Percentiles rank a stretch among this genome's conserved stretches.
Evolutionary conservation across 225 moss, liverwort and hornwort genomes (phyloP).

Genomic region (Marchantia paleacea): DNA sequence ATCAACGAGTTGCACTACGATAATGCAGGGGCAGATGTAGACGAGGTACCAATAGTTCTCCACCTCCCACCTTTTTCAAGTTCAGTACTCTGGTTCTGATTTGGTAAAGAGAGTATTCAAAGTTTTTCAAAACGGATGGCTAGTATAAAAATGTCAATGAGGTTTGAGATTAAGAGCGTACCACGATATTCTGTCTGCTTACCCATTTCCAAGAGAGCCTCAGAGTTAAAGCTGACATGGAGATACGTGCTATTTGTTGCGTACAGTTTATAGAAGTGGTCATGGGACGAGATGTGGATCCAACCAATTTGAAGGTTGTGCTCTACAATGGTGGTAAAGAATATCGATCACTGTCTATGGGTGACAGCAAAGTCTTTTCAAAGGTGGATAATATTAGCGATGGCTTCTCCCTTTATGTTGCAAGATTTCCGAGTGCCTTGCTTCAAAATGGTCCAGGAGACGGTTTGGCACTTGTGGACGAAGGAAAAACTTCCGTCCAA

Average conservation of each 20-base stretch:
- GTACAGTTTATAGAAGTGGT: slow-evolving; percentile 53
- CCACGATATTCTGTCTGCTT: background rate
- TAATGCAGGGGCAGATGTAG: slow-evolving; percentile 42
- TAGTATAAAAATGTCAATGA: background rate
- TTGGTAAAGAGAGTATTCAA: background rate
- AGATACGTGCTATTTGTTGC: background rate
- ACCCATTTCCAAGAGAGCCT: background rate
- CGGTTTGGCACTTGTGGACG: slow-evolving; percentile 48
- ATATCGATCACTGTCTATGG: slow-evolving; percentile 30
- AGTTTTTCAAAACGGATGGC: background rate
- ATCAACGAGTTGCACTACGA: slow-evolving; percentile 46
- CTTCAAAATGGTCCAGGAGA: slow-evolving; percentile 51
- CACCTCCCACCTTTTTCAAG: background rate
- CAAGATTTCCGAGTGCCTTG: slow-evolving; percentile 36
- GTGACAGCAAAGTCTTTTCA: slow-evolving; percentile 35
- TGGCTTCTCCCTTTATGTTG: slow-evolving; percentile 29
- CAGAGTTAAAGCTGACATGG: background rate
- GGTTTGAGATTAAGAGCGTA: background rate
- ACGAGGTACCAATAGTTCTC: slow-evolving; percentile 32
- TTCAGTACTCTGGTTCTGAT: background rate
- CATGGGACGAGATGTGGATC: slow-evolving; percentile 30
- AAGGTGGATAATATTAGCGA: slow-evolving; percentile 21
- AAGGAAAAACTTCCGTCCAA: background rate
- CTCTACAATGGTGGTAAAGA: slow-evolving; percentile 38
- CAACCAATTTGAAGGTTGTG: slow-evolving; percentile 34